Conservation (phyloP, 495 filamentous ascomycete genomes). For the Penicillium manginii region DNA sequence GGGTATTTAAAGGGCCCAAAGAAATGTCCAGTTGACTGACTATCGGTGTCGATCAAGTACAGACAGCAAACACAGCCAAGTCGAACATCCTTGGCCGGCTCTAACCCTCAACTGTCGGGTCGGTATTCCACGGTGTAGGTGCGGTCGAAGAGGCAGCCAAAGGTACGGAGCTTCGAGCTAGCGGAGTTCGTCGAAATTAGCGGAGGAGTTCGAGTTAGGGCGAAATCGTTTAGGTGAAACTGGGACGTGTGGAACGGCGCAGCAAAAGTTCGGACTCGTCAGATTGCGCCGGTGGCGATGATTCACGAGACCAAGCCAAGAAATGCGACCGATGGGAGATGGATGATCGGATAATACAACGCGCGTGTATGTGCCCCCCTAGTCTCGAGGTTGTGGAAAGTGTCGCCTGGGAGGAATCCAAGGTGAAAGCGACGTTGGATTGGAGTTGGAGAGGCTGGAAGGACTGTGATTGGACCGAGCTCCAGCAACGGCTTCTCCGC, state of each 20-base stretch:
- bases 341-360: background rate
- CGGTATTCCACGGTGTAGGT: background rate
- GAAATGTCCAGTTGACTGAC: background rate
- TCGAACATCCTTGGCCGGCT: constrained; percentile 23
- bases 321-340: constrained; percentile 7
- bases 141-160: background rate
- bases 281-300: constrained; percentile 10
- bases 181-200: background rate
- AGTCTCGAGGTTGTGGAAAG: background rate
- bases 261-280: constrained; percentile 13
- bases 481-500: constrained; percentile 21
- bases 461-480: constrained; percentile 31
- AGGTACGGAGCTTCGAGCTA: background rate
- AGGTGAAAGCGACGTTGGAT: constrained; percentile 14
- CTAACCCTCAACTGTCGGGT: background rate
- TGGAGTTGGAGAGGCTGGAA: constrained; percentile 30
- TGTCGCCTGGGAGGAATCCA: background rate
- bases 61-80: background rate
- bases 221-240: constrained; percentile 6
- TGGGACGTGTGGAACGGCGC: constrained; percentile 12
- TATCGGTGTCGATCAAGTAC: background rate
- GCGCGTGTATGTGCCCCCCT: background rate
- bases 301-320: constrained; percentile 4
- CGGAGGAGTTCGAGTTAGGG: constrained; percentile 3
- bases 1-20: background rate